Conservation (phyloP, 176 grass and related monocot genomes). For the Typha latifolia region DNA sequence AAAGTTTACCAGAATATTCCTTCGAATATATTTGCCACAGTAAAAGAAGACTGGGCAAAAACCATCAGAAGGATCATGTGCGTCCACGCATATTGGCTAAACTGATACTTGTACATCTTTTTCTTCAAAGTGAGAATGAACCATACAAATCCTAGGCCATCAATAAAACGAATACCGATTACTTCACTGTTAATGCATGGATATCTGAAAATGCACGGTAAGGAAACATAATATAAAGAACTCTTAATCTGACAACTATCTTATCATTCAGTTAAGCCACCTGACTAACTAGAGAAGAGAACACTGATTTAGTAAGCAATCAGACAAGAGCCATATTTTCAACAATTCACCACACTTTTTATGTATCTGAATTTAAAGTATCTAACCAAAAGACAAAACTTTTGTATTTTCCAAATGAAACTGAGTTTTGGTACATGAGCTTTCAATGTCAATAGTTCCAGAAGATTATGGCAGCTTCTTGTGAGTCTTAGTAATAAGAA, state of each 20-base stretch:
- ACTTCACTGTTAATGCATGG: neutral
- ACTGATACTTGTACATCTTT: constrained; percentile 98
- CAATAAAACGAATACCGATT: constrained; percentile 16
- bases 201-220: neutral
- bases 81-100: constrained; percentile 99
- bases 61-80: constrained; percentile 98
- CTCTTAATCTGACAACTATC: neutral
- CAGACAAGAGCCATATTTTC: neutral
- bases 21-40: constrained; percentile 99
- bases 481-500: no score
- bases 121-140: constrained; percentile 99
- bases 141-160: constrained; percentile 82
- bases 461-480: no score
- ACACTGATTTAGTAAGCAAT: neutral
- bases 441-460: no score
- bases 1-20: constrained; percentile 86
- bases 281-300: neutral
- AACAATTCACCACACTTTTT: neutral
- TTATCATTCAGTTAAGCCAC: neutral
- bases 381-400: no score
- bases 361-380: no score
- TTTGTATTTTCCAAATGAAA: no score
- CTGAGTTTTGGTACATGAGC: no score
- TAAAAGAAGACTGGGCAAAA: constrained; percentile 86
- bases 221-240: neutral